These are phyloP conservation scores for Poa annua DNA, from an alignment of 176 grass and related monocot species.

Conservation along the genomic window DNA sequence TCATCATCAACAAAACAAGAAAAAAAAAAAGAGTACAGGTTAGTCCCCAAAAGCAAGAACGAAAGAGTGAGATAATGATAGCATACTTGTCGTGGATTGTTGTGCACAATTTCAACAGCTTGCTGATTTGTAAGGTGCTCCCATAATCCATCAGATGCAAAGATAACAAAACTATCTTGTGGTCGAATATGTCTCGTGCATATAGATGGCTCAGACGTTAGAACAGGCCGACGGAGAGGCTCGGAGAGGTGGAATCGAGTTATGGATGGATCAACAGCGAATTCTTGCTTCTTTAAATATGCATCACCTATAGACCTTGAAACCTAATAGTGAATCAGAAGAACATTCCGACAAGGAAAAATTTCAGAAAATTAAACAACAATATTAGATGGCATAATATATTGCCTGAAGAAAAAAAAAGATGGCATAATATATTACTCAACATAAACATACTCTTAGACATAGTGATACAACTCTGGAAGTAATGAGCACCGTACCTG, in stretches of 20 bases:
- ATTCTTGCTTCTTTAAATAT: slow-evolving; percentile 93
- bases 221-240: slow-evolving; percentile 74
- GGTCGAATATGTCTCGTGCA: slow-evolving; percentile 61
- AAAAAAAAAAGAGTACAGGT: neutral
- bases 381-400: neutral
- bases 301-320: slow-evolving; percentile 97
- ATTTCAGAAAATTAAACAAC: slow-evolving; percentile 34
- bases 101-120: slow-evolving; percentile 77
- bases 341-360: slow-evolving; percentile 21
- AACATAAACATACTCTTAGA: neutral
- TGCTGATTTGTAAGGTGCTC: slow-evolving; percentile 91
- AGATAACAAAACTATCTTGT: slow-evolving; percentile 86
- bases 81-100: slow-evolving; percentile 50
- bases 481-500: neutral
- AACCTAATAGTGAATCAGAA: slow-evolving; percentile 66
- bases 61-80: neutral
- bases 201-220: slow-evolving; percentile 83
- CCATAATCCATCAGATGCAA: slow-evolving; percentile 97
- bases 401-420: neutral
- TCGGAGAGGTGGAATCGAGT: slow-evolving; percentile 79
- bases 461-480: neutral
- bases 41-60: neutral
- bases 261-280: slow-evolving; percentile 69
- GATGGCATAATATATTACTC: neutral
- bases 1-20: neutral